These are phyloP conservation scores for Entomortierella chlamydospora DNA, from an alignment of 192 early-diverging fungal genomes.

Conservation along the genomic window DNA sequence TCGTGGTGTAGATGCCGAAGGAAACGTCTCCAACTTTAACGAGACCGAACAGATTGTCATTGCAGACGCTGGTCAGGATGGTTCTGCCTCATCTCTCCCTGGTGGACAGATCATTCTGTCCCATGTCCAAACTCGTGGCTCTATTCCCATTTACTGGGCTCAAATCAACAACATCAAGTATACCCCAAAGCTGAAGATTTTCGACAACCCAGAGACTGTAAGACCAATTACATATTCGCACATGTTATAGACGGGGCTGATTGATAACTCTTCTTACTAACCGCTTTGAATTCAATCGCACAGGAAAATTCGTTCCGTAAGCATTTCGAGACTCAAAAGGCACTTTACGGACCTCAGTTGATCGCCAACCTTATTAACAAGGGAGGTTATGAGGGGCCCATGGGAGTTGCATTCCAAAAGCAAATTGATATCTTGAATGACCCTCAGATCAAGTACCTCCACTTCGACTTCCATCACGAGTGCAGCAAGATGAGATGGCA, in stretches of 20 bases:
- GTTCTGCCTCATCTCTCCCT: slow-evolving; percentile 31
- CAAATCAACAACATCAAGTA: slow-evolving; percentile 95
- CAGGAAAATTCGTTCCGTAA: slow-evolving; percentile 74
- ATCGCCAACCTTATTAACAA: slow-evolving; percentile 96
- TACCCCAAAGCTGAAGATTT: slow-evolving; percentile 85
- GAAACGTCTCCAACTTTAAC: slow-evolving; percentile 96
- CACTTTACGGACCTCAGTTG: slow-evolving; percentile 84
- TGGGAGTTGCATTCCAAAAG: slow-evolving; percentile 85
- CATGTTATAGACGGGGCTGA: too few species aligned
- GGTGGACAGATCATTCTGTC: slow-evolving; percentile 67
- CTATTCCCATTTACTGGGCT: slow-evolving; percentile 94
- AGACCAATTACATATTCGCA: slow-evolving; percentile 1
- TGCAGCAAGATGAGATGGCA: slow-evolving; percentile 97
- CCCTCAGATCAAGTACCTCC: slow-evolving; percentile 75
- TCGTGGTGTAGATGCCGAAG: slow-evolving; percentile 91
- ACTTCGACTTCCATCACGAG: slow-evolving; percentile 99
- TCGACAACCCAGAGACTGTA: slow-evolving; percentile 75
- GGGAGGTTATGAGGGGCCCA: slow-evolving; percentile 87
- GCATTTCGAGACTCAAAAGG: slow-evolving; percentile 80
- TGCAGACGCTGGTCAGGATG: slow-evolving; percentile 61
- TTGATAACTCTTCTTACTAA: not conserved
- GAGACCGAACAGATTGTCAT: slow-evolving; percentile 96
- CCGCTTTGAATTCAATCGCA: not conserved
- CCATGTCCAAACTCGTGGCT: slow-evolving; percentile 95
- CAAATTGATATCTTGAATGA: slow-evolving; percentile 70